Percentiles rank a stretch among this genome's conserved stretches.
Evolutionary conservation across 2,329 filamentous ascomycete genomes (phyloP).

Genomic region (Alternaria longipes): DNA sequence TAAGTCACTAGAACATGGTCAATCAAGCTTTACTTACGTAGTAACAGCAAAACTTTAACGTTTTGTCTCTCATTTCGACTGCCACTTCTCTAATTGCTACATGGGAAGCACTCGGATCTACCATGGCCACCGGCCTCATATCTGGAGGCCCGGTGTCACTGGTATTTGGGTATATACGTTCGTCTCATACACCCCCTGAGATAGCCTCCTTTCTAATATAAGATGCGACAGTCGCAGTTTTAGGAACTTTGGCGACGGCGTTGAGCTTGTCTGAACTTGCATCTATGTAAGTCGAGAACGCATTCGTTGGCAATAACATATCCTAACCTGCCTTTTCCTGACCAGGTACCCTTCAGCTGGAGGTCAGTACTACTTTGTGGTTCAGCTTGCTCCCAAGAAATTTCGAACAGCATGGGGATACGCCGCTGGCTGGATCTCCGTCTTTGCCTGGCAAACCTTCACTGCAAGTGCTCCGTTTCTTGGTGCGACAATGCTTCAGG

Average conservation of each 20-base stretch:
- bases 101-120: constrained; percentile 16
- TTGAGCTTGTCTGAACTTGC: constrained; percentile 12
- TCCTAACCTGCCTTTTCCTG: not conserved
- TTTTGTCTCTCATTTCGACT: constrained; percentile 12
- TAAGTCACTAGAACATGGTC: not conserved
- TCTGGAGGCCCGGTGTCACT: constrained; percentile 15
- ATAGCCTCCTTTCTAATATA: not conserved
- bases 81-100: constrained; percentile 16
- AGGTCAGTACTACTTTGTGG: constrained; percentile 18
- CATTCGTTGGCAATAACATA: not conserved
- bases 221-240: constrained; percentile 3
- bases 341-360: constrained; percentile 16
- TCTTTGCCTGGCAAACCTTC: constrained; percentile 51
- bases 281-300: constrained; percentile 8
- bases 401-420: constrained; percentile 6
- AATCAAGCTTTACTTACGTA: not conserved
- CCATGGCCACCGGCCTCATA: constrained; percentile 16
- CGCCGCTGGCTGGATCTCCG: constrained; percentile 26
- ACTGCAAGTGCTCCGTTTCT: constrained; percentile 35
- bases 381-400: constrained; percentile 6
- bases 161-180: constrained; percentile 14
- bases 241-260: constrained; percentile 11
- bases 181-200: not conserved
- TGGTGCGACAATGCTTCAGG: constrained; percentile 31
- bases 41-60: constrained; percentile 3